Conservation (phyloP, 2,329 filamentous ascomycete species). For the Apiospora kogelbergensis region DNA sequence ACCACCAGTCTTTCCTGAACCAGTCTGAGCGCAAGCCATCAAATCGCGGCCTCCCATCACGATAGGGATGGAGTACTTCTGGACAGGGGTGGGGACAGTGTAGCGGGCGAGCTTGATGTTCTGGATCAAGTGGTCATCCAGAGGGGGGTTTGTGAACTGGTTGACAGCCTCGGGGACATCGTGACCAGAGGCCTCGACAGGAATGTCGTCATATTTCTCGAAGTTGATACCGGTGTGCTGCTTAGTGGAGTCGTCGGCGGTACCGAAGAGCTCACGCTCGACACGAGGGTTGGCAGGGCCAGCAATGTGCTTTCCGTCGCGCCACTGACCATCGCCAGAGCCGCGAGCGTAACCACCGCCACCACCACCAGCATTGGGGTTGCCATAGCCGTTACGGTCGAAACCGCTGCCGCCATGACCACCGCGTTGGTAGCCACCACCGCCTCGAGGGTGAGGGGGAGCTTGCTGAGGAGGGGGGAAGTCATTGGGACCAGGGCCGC, state of each 20-base stretch:
- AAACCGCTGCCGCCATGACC: slow-evolving; percentile 41
- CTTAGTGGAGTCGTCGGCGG: slow-evolving; percentile 88
- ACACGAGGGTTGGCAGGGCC: slow-evolving; percentile 84
- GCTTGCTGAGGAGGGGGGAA: slow-evolving; percentile 30
- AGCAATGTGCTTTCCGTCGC: slow-evolving; percentile 92
- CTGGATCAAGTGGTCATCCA: slow-evolving; percentile 87
- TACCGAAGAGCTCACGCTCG: slow-evolving; percentile 94
- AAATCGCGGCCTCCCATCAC: slow-evolving; percentile 97
- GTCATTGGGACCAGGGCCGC: slow-evolving; percentile 32
- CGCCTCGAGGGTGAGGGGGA: slow-evolving; percentile 16
- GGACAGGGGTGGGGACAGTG: slow-evolving; percentile 93
- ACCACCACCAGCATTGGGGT: slow-evolving; percentile 46
- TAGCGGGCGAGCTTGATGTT: slow-evolving; percentile 96
- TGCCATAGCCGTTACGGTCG: slow-evolving; percentile 64
- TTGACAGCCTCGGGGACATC: slow-evolving; percentile 91
- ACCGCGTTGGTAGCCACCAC: slow-evolving; percentile 25
- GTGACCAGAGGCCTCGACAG: slow-evolving; percentile 92
- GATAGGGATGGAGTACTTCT: slow-evolving; percentile 99
- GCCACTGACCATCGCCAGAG: slow-evolving; percentile 94
- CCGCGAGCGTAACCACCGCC: slow-evolving; percentile 64
- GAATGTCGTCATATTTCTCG: slow-evolving; percentile 99
- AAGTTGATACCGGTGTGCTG: slow-evolving; percentile 99
- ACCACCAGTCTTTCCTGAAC: slow-evolving; percentile 99
- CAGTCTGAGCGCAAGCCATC: slow-evolving; percentile 99
- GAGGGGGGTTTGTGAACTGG: slow-evolving; percentile 88